phyloP scores from a whole-genome alignment of 805 yeast genomes.

The Ascoidea tarda region DNA sequence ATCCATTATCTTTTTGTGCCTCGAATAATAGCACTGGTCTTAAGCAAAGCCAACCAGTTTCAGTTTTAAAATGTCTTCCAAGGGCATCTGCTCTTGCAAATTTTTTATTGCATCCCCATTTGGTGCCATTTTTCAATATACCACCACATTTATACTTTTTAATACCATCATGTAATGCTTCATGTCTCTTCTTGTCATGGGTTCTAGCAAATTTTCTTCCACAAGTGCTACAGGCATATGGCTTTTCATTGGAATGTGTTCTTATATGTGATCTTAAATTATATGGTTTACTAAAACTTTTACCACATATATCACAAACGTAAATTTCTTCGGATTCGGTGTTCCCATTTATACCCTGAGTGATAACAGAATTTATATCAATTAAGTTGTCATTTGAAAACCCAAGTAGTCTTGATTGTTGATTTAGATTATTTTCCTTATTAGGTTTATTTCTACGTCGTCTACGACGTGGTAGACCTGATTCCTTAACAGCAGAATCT shows the following conservation, averaged over 20 bases:
- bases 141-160: constrained; percentile 62
- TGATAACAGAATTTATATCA: neutral
- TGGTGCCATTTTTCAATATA: constrained; percentile 38
- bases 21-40: constrained; percentile 45
- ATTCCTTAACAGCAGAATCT: constrained; percentile 18
- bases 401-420: neutral
- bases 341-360: neutral
- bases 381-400: no score
- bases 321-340: constrained; percentile 4
- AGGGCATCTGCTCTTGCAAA: constrained; percentile 72
- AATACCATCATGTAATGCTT: constrained; percentile 58
- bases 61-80: constrained; percentile 63
- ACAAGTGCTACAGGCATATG: constrained; percentile 52
- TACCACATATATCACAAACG: constrained; percentile 57
- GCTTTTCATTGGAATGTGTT: constrained; percentile 65
- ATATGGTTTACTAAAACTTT: constrained; percentile 65
- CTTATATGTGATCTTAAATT: constrained; percentile 68
- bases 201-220: constrained; percentile 60
- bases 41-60: constrained; percentile 59
- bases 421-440: neutral
- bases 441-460: constrained; percentile 1
- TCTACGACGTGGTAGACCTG: constrained; percentile 5
- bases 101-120: constrained; percentile 68
- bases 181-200: constrained; percentile 69
- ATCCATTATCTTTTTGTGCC: constrained; percentile 14